Percentiles rank a stretch among this genome's conserved stretches.
Conservation (phyloP, 2,329 filamentous ascomycete species). For the Verticillium dahliae region DNA sequence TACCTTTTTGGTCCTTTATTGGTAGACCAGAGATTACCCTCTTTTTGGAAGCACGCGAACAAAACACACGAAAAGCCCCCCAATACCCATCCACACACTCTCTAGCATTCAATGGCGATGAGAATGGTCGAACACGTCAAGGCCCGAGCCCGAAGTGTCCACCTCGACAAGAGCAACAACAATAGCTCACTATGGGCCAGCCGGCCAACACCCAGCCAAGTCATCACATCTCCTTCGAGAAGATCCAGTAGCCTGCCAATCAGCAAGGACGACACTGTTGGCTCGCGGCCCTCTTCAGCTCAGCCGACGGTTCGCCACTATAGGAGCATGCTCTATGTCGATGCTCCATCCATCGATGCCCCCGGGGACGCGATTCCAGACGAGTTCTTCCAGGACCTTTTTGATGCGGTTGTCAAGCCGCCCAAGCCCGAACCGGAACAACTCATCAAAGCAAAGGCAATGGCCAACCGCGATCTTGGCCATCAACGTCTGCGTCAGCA, state of each 20-base stretch:
- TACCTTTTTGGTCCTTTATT: slow-evolving; percentile 25
- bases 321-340: slow-evolving; percentile 49
- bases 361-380: slow-evolving; percentile 38
- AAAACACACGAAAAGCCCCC: slow-evolving; percentile 13
- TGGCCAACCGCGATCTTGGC: not conserved
- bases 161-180: slow-evolving; percentile 31
- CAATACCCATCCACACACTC: slow-evolving; percentile 21
- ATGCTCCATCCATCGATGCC: slow-evolving; percentile 37
- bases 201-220: not conserved
- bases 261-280: slow-evolving; percentile 8
- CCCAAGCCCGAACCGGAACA: slow-evolving; percentile 2
- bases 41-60: slow-evolving; percentile 13
- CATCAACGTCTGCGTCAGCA: slow-evolving; percentile 23
- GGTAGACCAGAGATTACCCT: slow-evolving; percentile 18
- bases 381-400: slow-evolving; percentile 32
- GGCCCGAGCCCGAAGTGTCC: slow-evolving; percentile 40
- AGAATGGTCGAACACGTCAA: slow-evolving; percentile 36
- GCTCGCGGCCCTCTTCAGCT: slow-evolving; percentile 4
- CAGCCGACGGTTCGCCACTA: slow-evolving; percentile 25
- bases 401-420: not conserved
- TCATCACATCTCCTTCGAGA: slow-evolving; percentile 4
- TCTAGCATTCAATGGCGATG: slow-evolving; percentile 28
- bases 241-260: slow-evolving; percentile 27
- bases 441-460: not conserved
- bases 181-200: slow-evolving; percentile 3